Evolutionary conservation across 2,329 filamentous ascomycete species (phyloP), one percentile per base, ranked within the genome.

Genomic region (Fonsecaea nubica): DNA sequence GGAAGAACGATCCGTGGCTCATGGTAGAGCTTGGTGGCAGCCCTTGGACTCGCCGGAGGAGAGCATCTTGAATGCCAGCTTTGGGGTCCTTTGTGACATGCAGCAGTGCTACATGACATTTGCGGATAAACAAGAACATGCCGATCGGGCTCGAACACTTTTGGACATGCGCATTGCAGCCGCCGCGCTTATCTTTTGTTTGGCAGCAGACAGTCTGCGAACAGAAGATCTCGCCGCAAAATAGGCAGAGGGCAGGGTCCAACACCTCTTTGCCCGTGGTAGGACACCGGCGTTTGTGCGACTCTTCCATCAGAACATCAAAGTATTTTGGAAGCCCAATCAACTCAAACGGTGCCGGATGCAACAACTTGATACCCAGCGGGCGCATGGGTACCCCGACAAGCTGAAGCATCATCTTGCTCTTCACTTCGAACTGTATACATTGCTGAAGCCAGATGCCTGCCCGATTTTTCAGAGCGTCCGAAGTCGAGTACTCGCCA

Each of bases 141-240:
- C 95, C 95, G 56, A 96, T 56, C 53, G 54, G 59, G 57, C 65
- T 53, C 61, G 38, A 65, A 53, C 61, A 69, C 52, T 89, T 93
- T 70, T 86, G 81, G 82, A 97, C 89, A 80, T 99, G 95, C 80
- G 96, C 92, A 78, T 94, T 93, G 70, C 92, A 94, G 36, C 96
- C 93, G 54, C 93, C 93, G 67, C 92, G 86, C 70, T 84, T 86
- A 66, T 87, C 83, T 73, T 88, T 89, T 35, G 76, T 73, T 75
- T 92, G 87, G 77, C 95, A 99, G 80, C 95, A 99, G 55, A 93
- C 90, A 54, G 91, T 92, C 81, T 99, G 95, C 9, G 91, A 92
- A 79, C 95, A 99, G 79, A 97, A 94, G 48, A 99, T 92, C n/a
- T 93, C 93, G 38, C 95, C 94, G 76, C 95, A 99, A 80, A 97